Percentiles rank a stretch among this genome's conserved stretches.
Evolutionary conservation across 140 eudicot genomes (phyloP).

Genomic region (Flaveria floridana): DNA sequence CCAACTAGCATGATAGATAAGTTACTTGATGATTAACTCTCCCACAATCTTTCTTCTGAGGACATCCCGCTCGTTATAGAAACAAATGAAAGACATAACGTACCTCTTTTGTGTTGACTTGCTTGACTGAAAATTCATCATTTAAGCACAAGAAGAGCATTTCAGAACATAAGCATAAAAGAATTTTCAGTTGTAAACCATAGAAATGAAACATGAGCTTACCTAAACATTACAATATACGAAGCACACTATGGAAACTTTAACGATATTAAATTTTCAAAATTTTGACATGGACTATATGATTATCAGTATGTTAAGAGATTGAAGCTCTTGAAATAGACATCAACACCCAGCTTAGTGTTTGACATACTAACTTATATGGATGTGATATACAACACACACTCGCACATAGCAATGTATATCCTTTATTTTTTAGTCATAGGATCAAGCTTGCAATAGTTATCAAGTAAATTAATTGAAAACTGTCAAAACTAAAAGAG

Average conservation of each 20-base stretch:
- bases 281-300: background rate
- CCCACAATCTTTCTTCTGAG: constrained; percentile 3
- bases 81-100: constrained; percentile 26
- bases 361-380: constrained; percentile 16
- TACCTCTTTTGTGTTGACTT: constrained; percentile 86
- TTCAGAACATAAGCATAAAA: constrained; percentile 25
- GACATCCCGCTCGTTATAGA: constrained; percentile 24
- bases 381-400: constrained; percentile 6
- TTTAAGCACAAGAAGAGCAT: constrained; percentile 33
- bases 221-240: constrained; percentile 11
- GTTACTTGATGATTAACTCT: constrained; percentile 15
- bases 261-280: background rate
- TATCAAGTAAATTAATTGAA: background rate
- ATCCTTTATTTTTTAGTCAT: constrained; percentile 11
- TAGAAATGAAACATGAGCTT: constrained; percentile 25
- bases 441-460: constrained; percentile 13
- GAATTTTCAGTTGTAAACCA: constrained; percentile 13
- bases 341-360: constrained; percentile 4
- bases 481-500: constrained; percentile 15
- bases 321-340: constrained; percentile 22
- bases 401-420: background rate
- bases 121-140: constrained; percentile 60
- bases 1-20: constrained; percentile 10
- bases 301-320: constrained; percentile 16
- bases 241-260: constrained; percentile 10